phyloP scores from a whole-genome alignment of 2,329 filamentous ascomycete species.

The Epicoccum nigrum region DNA sequence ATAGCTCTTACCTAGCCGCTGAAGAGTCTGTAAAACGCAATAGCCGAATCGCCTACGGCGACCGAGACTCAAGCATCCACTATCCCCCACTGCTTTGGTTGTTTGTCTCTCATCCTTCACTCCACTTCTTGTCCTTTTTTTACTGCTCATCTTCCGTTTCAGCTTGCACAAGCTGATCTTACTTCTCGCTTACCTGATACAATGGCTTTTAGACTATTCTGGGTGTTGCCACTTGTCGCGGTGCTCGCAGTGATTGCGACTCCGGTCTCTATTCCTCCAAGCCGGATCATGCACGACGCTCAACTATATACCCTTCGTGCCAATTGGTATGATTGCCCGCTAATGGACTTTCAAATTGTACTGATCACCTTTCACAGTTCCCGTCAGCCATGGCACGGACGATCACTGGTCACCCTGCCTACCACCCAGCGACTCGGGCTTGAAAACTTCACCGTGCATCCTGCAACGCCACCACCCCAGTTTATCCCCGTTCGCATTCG shows the following conservation, averaged over 20 bases:
- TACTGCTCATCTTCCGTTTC: no score
- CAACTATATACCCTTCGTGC: constrained; percentile 15
- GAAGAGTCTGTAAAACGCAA: no score
- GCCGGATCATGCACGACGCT: neutral
- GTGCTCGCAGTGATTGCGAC: neutral
- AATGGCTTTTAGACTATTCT: neutral
- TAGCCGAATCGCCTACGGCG: no score
- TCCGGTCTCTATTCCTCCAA: neutral
- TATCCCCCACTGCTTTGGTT: no score
- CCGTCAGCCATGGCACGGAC: constrained; percentile 26
- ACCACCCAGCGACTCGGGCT: constrained; percentile 23
- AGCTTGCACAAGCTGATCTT: no score
- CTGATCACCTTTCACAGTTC: constrained; percentile 13
- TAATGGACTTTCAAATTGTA: neutral
- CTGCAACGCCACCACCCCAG: constrained; percentile 20
- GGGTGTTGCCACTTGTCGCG: neutral
- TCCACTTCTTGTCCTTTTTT: no score
- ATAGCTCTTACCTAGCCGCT: no score
- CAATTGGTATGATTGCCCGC: constrained; percentile 6
- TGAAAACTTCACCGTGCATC: constrained; percentile 35
- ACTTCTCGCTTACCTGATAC: no score
- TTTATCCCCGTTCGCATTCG: constrained; percentile 22
- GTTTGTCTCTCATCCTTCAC: no score
- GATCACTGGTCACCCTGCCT: constrained; percentile 23
- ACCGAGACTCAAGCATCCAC: no score